Evolutionary conservation across 257 asterid genomes (phyloP).

Genomic region (Solanum dulcamara): DNA sequence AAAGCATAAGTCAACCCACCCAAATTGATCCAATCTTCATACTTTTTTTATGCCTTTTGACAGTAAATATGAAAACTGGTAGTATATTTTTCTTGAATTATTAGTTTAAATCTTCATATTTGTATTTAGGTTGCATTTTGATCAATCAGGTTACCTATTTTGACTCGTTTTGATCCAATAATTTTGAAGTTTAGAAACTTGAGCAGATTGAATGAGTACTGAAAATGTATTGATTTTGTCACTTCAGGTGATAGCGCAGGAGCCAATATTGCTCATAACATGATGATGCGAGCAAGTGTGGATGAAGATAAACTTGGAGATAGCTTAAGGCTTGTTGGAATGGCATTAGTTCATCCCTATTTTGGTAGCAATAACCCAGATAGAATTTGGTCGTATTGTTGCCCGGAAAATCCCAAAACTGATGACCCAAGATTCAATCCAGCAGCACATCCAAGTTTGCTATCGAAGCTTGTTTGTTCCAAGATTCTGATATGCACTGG

Average conservation of each 20-base stretch:
- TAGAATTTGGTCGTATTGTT: conserved; percentile 26
- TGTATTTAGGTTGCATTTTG: background rate
- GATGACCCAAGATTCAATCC: conserved; percentile 69
- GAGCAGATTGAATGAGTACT: background rate
- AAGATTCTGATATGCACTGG: conserved; percentile 36
- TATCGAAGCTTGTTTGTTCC: conserved; percentile 41
- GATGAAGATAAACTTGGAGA: background rate
- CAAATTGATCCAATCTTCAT: background rate
- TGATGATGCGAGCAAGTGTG: conserved; percentile 19
- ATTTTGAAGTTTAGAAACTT: background rate
- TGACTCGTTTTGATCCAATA: background rate
- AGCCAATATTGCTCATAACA: conserved; percentile 54
- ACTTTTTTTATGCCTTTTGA: background rate
- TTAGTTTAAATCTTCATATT: background rate
- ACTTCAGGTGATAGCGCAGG: conserved; percentile 72
- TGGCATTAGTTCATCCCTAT: conserved; percentile 55
- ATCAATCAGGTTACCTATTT: background rate
- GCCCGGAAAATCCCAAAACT: conserved; percentile 1
- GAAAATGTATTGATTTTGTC: background rate
- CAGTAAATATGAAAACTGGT: background rate
- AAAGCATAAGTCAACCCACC: background rate
- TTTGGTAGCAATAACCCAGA: conserved; percentile 32
- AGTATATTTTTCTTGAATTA: too few species aligned
- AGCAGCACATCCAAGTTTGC: conserved; percentile 38
- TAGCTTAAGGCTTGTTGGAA: conserved; percentile 23